Base-by-base conservation (phyloP, 148 eudicot genomes). In the Euryodendron excelsum region DNA sequence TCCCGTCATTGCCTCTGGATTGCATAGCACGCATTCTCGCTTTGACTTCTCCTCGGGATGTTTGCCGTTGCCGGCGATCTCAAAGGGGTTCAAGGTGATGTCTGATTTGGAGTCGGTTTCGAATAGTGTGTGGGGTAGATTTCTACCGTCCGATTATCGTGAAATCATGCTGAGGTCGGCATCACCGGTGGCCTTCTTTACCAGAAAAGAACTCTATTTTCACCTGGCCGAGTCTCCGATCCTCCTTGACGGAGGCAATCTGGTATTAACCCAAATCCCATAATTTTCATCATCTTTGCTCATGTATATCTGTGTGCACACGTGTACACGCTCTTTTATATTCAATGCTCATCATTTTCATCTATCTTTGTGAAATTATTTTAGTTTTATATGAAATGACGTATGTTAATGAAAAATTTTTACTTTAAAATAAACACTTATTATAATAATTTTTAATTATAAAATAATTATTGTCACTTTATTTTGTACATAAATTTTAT, bases 181-280 rank as follows among this genome's bases (percentile, higher is more conserved):
- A 21, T 13, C 76, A 52, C 12, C 27, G 7, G 4, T 20, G 72
- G 48, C 33, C 63, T 5, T 21, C 23, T 33, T 47, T 14, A 69
- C 86, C 4, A 88, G 80, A 67, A 90, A 85, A 80, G 73, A 90
- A 2, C 74, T 89, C 3, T 90, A 80, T 44, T 73, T 83, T 56
- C 76, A 45, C 23, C 90, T 92, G 0, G 87, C 73, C 20, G 63
- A 79, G 25, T 72, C 68, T 12, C 88, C 85, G n/a, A n/a, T 73
- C 27, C 63, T 73, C 77, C 41, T 73, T 8, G 65, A 73, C 36
- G 64, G 61, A 8, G 64, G 77, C 14, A 53, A 55, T 7, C 11
- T 73, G 77, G 77, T 73, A 73, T n/a, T n/a, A n/a, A n/a, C n/a
- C 36, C 20, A 0, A 21, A 59, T 59, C 11, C 15, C 55, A 50